phyloP scores from a whole-genome alignment of 176 grass and related monocot genomes.

The Musa troglodytarum region DNA sequence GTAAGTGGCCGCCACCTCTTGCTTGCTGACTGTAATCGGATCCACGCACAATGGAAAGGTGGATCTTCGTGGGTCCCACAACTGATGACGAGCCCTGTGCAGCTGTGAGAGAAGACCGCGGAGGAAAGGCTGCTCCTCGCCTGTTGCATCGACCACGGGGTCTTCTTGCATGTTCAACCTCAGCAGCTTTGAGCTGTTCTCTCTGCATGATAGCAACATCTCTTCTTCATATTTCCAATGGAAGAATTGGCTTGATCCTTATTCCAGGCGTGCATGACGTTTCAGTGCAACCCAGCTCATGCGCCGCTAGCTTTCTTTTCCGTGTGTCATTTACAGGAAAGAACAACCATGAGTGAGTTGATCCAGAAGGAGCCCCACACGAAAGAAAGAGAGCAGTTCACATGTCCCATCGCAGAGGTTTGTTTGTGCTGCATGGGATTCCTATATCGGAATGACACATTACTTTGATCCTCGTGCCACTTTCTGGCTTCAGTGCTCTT shows the following conservation, averaged over 20 bases:
- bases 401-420: not conserved
- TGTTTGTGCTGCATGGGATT: slow-evolving; percentile 13
- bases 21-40: not conserved
- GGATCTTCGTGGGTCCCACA: not conserved
- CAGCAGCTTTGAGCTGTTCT: not conserved
- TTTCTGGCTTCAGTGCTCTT: not conserved
- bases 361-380: not conserved
- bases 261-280: too few relatives aligned
- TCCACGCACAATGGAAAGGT: not conserved
- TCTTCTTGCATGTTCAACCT: not conserved
- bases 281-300: too few relatives aligned
- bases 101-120: not conserved
- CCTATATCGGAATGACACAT: not conserved
- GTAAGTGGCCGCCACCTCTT: not conserved
- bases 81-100: not conserved
- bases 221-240: not conserved
- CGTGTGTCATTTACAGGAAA: not conserved
- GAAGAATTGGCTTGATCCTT: not conserved
- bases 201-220: not conserved
- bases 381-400: not conserved
- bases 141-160: not conserved
- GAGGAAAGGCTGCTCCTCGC: too few relatives aligned
- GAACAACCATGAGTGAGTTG: not conserved
- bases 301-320: too few relatives aligned
- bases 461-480: not conserved